Percentiles rank a stretch among this genome's conserved stretches.
Conservation (phyloP, 768 basidiomycete genomes). For the Mycena indigotica region DNA sequence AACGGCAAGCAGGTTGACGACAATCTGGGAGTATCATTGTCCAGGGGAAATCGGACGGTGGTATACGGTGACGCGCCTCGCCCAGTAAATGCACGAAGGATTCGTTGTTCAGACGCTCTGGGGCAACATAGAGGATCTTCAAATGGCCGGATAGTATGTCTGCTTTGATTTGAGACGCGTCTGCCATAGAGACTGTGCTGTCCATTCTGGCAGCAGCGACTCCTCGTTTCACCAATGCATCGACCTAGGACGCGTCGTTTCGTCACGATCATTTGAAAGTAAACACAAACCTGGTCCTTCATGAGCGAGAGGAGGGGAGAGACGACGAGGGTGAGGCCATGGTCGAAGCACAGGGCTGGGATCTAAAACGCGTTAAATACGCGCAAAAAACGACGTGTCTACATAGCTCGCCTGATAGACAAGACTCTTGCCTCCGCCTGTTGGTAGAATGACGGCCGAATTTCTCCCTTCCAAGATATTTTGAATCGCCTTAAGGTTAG, state of each 20-base stretch:
- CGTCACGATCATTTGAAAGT: background rate
- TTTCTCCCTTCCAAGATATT: background rate
- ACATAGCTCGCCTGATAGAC: background rate
- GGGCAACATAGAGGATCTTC: constrained; percentile 52
- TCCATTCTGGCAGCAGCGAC: constrained; percentile 44
- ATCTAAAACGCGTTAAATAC: constrained; percentile 18
- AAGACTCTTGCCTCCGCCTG: background rate
- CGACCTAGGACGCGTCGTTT: constrained; percentile 11
- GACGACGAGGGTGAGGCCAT: constrained; percentile 38
- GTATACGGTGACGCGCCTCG: constrained; percentile 45
- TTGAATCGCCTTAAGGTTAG: background rate
- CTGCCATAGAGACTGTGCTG: constrained; percentile 36
- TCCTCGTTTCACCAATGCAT: constrained; percentile 33
- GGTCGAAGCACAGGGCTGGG: constrained; percentile 40
- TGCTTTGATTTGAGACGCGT: constrained; percentile 20
- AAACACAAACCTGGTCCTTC: constrained; percentile 37
- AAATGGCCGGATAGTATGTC: constrained; percentile 32
- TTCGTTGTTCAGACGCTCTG: constrained; percentile 51
- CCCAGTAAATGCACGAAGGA: constrained; percentile 46
- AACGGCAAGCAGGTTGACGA: background rate
- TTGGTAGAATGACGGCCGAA: background rate
- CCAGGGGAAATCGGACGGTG: constrained; percentile 49
- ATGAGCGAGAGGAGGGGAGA: constrained; percentile 39
- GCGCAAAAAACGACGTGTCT: background rate
- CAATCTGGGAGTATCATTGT: constrained; percentile 47